Base-by-base conservation (phyloP, 2,329 filamentous ascomycete genomes). In the Byssothecium circinans region DNA sequence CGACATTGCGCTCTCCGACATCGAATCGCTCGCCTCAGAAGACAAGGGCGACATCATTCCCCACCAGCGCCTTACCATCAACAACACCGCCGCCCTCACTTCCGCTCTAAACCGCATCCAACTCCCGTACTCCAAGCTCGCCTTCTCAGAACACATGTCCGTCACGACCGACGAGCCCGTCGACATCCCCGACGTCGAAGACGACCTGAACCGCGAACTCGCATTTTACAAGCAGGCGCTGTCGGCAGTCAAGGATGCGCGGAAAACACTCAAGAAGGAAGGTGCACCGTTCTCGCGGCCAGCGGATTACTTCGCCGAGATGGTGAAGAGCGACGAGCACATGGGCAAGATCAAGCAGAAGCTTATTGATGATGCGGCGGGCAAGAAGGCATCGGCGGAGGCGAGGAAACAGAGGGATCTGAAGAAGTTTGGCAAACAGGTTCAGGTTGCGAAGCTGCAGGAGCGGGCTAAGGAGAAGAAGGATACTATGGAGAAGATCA, bases 341-440 rank as follows among this genome's bases (percentile, higher is more conserved):
- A 99, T 99, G 94, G 89, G 89, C 69, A 91, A 89, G 80, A 89
- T 99, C 70, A 95, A 95, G 80, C 84, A 86, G 65, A 95, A 95
- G 80, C 78, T 97, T 64, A 81, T 96, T 53, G 91, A 97, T 65
- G 90, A 95, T 67, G 94, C 92, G 0, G 89, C 92, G 10, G 80
- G 84, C 52, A 96, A 96, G 81, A 96, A 96, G 78, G 92, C 94
- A 1, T 83, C 90, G 22, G 85, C 88, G 19, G 94, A 99, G 73
- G 94, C 94, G 6, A 84, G 91, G 69, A 91, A 91, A 75, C 86
- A 92, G 77, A 82, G 94, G 55, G 94, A 99, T 71, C 79, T 97
- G 64, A 97, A 96, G 85, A 99, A 97, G 77, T 99, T 97, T 70
- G 94, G 94, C 70, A 99, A 99, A 78, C 89, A 95, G 72, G 94